phyloP scores from a whole-genome alignment of 2,329 filamentous ascomycete species.

The Lachnum nothofagi region DNA sequence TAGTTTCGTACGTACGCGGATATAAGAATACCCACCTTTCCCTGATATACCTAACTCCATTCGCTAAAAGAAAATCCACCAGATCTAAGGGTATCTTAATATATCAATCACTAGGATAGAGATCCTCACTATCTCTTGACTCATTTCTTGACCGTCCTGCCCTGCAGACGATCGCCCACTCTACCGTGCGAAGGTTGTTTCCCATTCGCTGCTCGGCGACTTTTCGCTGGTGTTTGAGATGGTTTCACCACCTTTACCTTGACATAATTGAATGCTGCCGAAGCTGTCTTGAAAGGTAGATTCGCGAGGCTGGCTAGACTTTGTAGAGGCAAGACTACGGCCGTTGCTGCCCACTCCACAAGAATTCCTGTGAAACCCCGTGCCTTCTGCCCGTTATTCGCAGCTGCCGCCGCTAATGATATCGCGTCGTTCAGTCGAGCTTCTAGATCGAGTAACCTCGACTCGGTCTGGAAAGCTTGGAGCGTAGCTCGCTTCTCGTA shows the following conservation, averaged over 20 bases:
- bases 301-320: constrained; percentile 19
- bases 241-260: constrained; percentile 16
- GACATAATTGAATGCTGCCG: constrained; percentile 18
- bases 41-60: constrained; percentile 5
- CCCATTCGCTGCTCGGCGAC: constrained; percentile 18
- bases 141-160: constrained; percentile 19
- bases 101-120: too few relatives aligned
- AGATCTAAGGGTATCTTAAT: too few relatives aligned
- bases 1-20: background rate
- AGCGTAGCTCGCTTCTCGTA: constrained; percentile 86
- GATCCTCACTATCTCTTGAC: too few relatives aligned
- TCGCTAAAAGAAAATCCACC: constrained; percentile 1
- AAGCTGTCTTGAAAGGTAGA: constrained; percentile 26
- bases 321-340: constrained; percentile 28
- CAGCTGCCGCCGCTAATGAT: constrained; percentile 72
- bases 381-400: constrained; percentile 34
- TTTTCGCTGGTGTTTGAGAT: constrained; percentile 10
- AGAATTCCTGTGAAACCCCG: constrained; percentile 21
- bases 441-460: constrained; percentile 67
- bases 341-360: constrained; percentile 28
- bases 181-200: constrained; percentile 15
- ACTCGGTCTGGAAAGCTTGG: constrained; percentile 70
- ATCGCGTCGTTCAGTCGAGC: constrained; percentile 69
- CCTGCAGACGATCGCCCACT: constrained; percentile 16
- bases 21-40: background rate